phyloP scores from a whole-genome alignment of 129 eudicot species.

The Lonicera japonica region DNA sequence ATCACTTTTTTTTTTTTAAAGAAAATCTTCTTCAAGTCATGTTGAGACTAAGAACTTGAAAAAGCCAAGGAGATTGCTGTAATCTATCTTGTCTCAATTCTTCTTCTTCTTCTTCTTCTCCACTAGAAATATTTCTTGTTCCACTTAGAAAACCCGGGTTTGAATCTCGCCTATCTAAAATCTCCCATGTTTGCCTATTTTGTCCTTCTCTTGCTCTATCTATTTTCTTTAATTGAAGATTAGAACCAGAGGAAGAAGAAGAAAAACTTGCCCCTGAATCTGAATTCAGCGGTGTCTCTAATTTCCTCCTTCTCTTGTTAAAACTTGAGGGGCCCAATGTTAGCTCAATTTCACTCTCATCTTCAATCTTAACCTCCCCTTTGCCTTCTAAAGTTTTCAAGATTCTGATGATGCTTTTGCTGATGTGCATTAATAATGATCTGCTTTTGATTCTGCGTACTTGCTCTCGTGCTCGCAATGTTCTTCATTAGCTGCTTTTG shows the following conservation, averaged over 20 bases:
- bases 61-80: slow-evolving; percentile 72
- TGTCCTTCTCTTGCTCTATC: slow-evolving; percentile 9
- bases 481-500: slow-evolving; percentile 84
- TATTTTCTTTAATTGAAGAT: slow-evolving; percentile 23
- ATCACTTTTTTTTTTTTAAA: too few relatives aligned
- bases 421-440: background rate
- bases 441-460: slow-evolving; percentile 14
- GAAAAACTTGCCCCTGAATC: slow-evolving; percentile 62
- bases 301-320: slow-evolving; percentile 27
- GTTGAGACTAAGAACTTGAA: slow-evolving; percentile 72
- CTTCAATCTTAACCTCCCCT: slow-evolving; percentile 28
- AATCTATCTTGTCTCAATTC: slow-evolving; percentile 39
- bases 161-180: slow-evolving; percentile 16
- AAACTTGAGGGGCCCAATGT: slow-evolving; percentile 77
- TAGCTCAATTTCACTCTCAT: slow-evolving; percentile 70
- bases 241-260: slow-evolving; percentile 74
- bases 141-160: slow-evolving; percentile 27
- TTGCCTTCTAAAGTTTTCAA: slow-evolving; percentile 18
- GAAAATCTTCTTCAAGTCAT: slow-evolving; percentile 47
- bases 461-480: slow-evolving; percentile 14
- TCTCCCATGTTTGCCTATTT: slow-evolving; percentile 16
- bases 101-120: slow-evolving; percentile 9
- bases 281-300: slow-evolving; percentile 29
- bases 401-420: slow-evolving; percentile 10
- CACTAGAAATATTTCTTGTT: slow-evolving; percentile 20